Conservation (phyloP, 208 protist species). For the Leishmania aethiopica region DNA sequence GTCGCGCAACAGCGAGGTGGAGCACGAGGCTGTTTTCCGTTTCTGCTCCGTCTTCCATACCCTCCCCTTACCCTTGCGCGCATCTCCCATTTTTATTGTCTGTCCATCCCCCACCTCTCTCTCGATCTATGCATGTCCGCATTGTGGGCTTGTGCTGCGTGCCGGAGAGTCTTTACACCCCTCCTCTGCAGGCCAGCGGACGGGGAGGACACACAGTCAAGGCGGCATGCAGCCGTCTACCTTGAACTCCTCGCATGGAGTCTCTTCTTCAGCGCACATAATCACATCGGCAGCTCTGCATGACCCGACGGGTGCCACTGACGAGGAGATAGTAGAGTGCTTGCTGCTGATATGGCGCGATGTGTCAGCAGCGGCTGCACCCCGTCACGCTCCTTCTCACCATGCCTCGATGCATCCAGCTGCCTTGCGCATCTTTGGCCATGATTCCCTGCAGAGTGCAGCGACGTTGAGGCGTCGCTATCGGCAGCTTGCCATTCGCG, state of each 20-base stretch:
- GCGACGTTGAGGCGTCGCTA: conserved; percentile 63
- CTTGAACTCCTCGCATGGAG: neutral
- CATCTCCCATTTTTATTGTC: no score
- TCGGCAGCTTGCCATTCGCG: conserved; percentile 54
- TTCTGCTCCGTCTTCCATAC: neutral
- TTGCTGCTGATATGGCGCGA: conserved; percentile 6
- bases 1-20: neutral
- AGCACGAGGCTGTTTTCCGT: neutral
- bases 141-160: neutral
- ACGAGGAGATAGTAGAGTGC: conserved; percentile 6
- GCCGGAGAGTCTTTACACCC: neutral
- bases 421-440: neutral
- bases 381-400: neutral
- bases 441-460: conserved; percentile 3
- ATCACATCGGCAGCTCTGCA: neutral
- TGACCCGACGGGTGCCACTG: neutral
- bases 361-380: neutral
- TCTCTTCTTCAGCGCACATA: neutral
- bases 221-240: neutral
- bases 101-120: neutral
- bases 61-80: neutral
- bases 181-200: neutral
- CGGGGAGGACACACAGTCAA: neutral
- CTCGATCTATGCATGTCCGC: neutral
- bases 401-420: neutral